Base-by-base conservation (phyloP, 148 eudicot genomes). In the Rhododendron williamsianum region DNA sequence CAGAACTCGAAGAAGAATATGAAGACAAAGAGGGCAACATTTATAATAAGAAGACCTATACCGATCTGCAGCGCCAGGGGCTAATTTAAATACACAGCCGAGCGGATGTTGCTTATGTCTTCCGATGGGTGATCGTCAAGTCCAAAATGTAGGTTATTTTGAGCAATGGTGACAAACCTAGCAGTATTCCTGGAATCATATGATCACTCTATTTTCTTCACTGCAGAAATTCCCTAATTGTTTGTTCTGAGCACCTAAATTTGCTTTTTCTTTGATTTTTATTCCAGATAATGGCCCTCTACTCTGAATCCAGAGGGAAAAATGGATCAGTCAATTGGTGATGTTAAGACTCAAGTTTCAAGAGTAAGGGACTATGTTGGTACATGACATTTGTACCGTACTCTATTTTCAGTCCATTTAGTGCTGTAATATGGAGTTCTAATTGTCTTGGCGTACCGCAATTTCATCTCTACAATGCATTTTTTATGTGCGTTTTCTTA, bases 21-120 rank as follows among this genome's bases (percentile, higher is more conserved):
- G 99, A 96, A 90, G 98, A 95, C 73, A 90, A 87, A 85, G 99
- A 96, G 90, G 99, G 99, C 35, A 96, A 95, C 89, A 95, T 96
- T 30, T 95, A 96, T 83, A 95, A 94, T 87, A 96, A 94, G 93
- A 96, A 96, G 90, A 94, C 99, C 0, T 96, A 89, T 76, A 89
- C 97, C 21, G 99, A 96, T 92, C 91, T 96, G 33, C 98, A 95
- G 82, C 97, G 99, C 79, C 99, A 96, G 85, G 99, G 99, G 27
- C 89, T 96, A 90, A 92, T 96, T 6, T 96, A 84, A 87, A 3
- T 27, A 69, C 13, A 30, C 85, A 41, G 27, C 10, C 16, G 0
- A 16, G 16, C 23, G 18, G 35, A 79, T 27, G 49, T 48, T 9
- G 49, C 36, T 51, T n/a, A 4, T 79, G 49, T 78, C 25, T 43